Base-by-base conservation (phyloP, 2,329 filamentous ascomycete genomes). In the Leptographium lundbergii region DNA sequence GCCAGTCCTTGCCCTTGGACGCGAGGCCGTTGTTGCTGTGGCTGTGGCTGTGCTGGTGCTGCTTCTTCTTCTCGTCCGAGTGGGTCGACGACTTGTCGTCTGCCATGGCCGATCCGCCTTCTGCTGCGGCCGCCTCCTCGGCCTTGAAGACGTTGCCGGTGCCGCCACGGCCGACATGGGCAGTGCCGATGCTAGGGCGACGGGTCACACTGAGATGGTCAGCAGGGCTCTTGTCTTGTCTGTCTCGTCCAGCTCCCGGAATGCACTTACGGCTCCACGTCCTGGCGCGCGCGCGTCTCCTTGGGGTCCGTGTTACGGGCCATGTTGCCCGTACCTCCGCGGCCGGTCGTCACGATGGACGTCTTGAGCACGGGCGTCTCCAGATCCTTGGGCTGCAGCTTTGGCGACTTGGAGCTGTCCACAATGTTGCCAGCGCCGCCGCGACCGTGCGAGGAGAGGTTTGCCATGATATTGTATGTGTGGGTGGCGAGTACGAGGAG, bases 311-410 rank as follows among this genome's bases (percentile, higher is more conserved):
- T 83, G 69, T 86, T 85, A 65, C 74, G 76, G 54, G 87, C 84
- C 87, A 96, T 95, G 76, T 95, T 96, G 61, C 91, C 91, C 5
- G 82, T 85, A 62, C 91, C 91, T 59, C 91, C 91, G 57, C 91
- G 88, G 59, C 91, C 91, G 3, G 91, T 96, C 24, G 91, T 96
- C 69, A 92, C 91, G 64, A 89, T 78, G n/a, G 87, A 75, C 54
- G 81, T 81, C 75, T 95, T 96, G 69, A 97, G 82, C 14, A 83
- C 87, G 1, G 91, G 91, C 1, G 91, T 96, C 67, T 86, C 76
- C 63, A 95, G 82, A 67, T 92, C 88, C 63, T 81, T 74, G 56
- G 82, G 75, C 34, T 76, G 72, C 52, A 83, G 65, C 61, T 72
- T 71, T 50, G 72, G 71, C 17, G 76, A 75, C 62, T 77, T 72